A percentile compares a stretch with the other conserved stretches of the same genome.
phyloP scores from a whole-genome alignment of 768 basidiomycete genomes.

The Phylloporus arenicola region DNA sequence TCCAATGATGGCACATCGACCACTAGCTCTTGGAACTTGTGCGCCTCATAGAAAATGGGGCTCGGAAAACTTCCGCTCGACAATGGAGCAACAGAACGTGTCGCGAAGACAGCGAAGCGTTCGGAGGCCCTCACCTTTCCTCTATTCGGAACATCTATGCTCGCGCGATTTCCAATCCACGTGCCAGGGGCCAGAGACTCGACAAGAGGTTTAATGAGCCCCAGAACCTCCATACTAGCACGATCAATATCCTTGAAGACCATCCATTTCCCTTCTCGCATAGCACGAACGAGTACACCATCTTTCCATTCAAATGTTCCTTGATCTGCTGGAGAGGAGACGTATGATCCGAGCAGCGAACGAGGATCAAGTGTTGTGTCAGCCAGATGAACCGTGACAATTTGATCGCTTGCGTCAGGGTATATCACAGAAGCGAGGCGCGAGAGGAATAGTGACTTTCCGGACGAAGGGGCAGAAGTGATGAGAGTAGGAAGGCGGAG shows the following conservation, averaged over 20 bases:
- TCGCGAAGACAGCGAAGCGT: conserved; percentile 84
- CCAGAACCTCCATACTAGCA: conserved; percentile 85
- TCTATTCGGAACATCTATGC: conserved; percentile 67
- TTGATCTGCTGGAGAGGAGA: conserved; percentile 76
- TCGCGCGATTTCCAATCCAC: conserved; percentile 69
- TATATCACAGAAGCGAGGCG: conserved; percentile 68
- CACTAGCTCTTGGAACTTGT: conserved; percentile 73
- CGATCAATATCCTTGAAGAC: conserved; percentile 90
- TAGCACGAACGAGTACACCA: conserved; percentile 83
- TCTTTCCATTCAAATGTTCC: conserved; percentile 97
- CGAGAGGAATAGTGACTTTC: conserved; percentile 75
- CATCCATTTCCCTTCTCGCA: conserved; percentile 89
- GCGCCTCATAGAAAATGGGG: conserved; percentile 76
- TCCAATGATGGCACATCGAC: conserved; percentile 54
- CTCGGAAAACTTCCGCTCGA: conserved; percentile 44
- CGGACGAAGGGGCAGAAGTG: conserved; percentile 81
- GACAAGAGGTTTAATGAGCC: conserved; percentile 76
- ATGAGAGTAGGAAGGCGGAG: conserved; percentile 74
- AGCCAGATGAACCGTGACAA: conserved; percentile 84
- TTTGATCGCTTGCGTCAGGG: conserved; percentile 56
- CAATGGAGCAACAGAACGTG: conserved; percentile 59
- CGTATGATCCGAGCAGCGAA: conserved; percentile 86
- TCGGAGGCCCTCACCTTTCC: conserved; percentile 72
- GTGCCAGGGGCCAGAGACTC: conserved; percentile 67
- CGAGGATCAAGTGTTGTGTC: conserved; percentile 95